Evolutionary conservation across 768 basidiomycete genomes (phyloP), one percentile per base, ranked within the genome.

Genomic region (Russula abietina): DNA sequence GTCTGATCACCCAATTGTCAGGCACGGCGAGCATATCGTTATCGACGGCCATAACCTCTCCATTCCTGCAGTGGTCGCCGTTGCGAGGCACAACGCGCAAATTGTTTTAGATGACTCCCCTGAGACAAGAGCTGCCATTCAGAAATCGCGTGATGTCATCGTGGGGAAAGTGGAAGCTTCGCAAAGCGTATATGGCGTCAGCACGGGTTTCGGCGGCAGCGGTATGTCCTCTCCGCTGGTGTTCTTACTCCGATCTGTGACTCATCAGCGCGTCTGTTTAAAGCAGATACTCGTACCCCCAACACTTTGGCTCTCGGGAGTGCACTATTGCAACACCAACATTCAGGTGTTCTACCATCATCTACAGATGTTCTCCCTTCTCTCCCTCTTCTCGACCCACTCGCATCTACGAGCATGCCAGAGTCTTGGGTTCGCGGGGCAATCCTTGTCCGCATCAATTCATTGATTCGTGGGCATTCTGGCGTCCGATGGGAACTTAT

Each of bases 341-440:
- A 91, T 62, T 76, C 77, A 57, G 92, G 92, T 39, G 83, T 92
- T 2, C 78, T 87, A 9, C 84, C 91, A 51, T 83, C 87, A 0
- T 80, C 83, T 11, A 74, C 79, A 5, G 71, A 79, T 24, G 70
- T 77, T 7, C 79, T 78, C 19, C 72, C 83, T 53, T 79, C 76
- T 12, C 78, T 91, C 0, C 89, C 91, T 10, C 83, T 92, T 49
- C 79, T 80, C 5, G 89, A 91, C 69, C 89, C 88, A 1, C 72
- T 87, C 14, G 74, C 80, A 12, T 81, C 84, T 12, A 81, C 82
- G 33, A 84, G 81, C 62, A 93, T 94, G 89, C 91, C 92, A 4
- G 86, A 89, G 62, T 77, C 89, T 2, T 93, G 93, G 89, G 91
- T 93, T 36, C 86, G 92, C 57, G 92, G 88, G 14, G 90, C 92